A percentile compares a stretch with the other conserved stretches of the same genome.
Conservation (phyloP, 2,329 filamentous ascomycete species). For the Talaromyces sp. region DNA sequence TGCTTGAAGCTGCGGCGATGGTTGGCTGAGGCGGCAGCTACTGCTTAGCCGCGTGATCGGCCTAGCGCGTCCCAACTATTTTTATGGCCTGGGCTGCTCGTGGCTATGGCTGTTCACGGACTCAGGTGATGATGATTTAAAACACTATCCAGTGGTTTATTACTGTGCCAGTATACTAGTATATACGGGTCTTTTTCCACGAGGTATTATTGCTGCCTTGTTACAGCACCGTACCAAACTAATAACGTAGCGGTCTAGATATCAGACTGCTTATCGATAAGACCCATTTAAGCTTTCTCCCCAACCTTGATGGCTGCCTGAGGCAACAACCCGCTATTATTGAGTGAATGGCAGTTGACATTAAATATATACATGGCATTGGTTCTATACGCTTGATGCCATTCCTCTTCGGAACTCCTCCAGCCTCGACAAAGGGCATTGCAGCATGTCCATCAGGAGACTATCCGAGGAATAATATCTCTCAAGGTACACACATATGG, state of each 20-base stretch:
- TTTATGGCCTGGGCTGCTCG: background rate
- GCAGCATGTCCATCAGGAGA: conserved; percentile 5
- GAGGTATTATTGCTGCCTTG: background rate
- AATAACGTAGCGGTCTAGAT: background rate
- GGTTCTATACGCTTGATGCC: background rate
- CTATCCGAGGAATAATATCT: conserved; percentile 17
- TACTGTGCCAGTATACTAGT: background rate
- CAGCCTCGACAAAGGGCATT: background rate
- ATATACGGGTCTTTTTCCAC: background rate
- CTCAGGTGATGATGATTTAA: background rate
- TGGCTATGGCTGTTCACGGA: background rate
- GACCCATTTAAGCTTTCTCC: background rate
- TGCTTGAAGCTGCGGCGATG: conserved; percentile 7
- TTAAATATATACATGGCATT: background rate
- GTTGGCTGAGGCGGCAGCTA: conserved; percentile 6
- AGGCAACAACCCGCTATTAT: background rate
- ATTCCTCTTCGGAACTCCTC: background rate
- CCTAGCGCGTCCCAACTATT: background rate
- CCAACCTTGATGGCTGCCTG: background rate
- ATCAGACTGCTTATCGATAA: background rate
- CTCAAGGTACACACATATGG: conserved; percentile 45
- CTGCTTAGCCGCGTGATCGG: conserved; percentile 1
- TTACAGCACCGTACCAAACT: background rate
- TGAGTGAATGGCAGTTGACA: background rate
- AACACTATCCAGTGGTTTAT: background rate